A percentile compares a stretch with the other conserved stretches of the same genome.
These are phyloP conservation scores for Sclerotinia borealis DNA, from an alignment of 2,329 filamentous ascomycete genomes.

Conservation along the genomic window DNA sequence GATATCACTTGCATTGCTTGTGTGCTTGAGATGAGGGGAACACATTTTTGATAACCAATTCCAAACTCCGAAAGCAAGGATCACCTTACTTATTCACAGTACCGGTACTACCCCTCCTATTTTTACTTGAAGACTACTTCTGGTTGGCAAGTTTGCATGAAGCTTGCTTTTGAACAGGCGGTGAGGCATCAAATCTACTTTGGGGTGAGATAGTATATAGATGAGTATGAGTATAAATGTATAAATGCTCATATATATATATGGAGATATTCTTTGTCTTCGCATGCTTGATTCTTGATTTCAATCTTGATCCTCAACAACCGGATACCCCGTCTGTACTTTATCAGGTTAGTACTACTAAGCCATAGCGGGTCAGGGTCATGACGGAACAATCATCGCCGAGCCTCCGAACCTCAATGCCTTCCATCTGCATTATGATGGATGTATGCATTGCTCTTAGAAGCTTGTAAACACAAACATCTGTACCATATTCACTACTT, in stretches of 20 bases:
- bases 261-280: too few species aligned
- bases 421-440: neutral
- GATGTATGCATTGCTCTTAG: neutral
- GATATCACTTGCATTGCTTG: neutral
- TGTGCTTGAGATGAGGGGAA: neutral
- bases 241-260: too few species aligned
- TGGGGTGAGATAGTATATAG: too few species aligned
- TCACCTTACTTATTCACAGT: too few species aligned
- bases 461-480: neutral
- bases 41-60: too few species aligned
- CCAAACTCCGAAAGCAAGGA: neutral
- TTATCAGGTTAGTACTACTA: too few species aligned
- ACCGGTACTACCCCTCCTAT: conserved; percentile 1
- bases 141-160: neutral
- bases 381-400: neutral
- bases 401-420: neutral
- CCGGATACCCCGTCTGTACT: too few species aligned
- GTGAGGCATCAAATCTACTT: neutral
- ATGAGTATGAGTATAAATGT: too few species aligned
- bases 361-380: neutral
- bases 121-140: neutral
- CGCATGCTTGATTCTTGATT: too few species aligned
- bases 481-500: neutral
- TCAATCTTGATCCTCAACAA: too few species aligned
- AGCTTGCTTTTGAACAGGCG: neutral